phyloP scores from a whole-genome alignment of 345 rosid species.

The Capsella bursapastoris region DNA sequence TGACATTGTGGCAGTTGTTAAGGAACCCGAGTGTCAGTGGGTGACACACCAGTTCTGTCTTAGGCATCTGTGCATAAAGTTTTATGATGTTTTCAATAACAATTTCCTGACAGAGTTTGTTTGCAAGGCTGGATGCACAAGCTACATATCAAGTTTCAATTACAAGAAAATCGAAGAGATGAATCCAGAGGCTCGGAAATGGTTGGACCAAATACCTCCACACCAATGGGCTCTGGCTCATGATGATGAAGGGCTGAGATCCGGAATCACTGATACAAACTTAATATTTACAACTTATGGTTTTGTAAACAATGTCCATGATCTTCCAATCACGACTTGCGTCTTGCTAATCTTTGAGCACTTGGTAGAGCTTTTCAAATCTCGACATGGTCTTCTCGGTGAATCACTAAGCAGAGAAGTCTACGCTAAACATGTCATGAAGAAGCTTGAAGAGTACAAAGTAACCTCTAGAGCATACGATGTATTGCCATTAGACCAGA shows the following conservation, averaged over 20 bases:
- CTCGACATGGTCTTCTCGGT: neutral
- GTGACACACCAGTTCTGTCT: conserved; percentile 21
- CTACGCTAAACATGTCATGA: neutral
- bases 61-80: conserved; percentile 1
- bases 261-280: neutral
- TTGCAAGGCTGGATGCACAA: conserved; percentile 7
- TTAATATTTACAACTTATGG: neutral
- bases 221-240: conserved; percentile 14
- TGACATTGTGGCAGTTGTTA: neutral
- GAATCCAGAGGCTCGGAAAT: conserved; percentile 9
- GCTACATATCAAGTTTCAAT: neutral
- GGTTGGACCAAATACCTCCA: neutral
- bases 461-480: neutral
- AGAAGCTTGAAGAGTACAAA: conserved; percentile 1
- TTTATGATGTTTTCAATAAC: conserved; percentile 12
- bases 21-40: conserved; percentile 22
- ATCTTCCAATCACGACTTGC: conserved; percentile 22
- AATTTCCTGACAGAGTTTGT: conserved; percentile 28
- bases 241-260: neutral
- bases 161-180: conserved; percentile 17
- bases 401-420: neutral
- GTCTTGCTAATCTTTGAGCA: conserved; percentile 19
- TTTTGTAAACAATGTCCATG: neutral
- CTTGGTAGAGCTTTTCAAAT: conserved; percentile 6
- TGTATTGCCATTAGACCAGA: neutral